Evolutionary conservation across 495 filamentous ascomycete genomes (phyloP).

Genomic region (Penicillium dipodomyicola): DNA sequence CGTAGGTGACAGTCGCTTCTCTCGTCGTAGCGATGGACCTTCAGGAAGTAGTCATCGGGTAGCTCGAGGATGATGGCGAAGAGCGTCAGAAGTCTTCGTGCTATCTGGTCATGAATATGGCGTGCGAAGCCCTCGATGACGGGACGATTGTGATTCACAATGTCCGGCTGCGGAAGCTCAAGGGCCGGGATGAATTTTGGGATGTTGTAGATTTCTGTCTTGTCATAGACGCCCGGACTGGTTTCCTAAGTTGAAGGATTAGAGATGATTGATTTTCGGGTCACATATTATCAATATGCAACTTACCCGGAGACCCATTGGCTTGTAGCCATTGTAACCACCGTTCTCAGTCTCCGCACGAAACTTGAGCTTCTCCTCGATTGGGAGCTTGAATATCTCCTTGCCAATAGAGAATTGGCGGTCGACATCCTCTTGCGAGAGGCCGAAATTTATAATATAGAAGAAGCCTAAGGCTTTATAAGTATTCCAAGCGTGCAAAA

Average conservation of each 20-base stretch:
- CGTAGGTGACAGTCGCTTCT: conserved; percentile 47
- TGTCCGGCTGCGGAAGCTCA: conserved; percentile 41
- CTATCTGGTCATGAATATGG: conserved; percentile 46
- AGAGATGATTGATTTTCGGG: conserved; percentile 5
- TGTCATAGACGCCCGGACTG: conserved; percentile 44
- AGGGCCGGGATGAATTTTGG: conserved; percentile 48
- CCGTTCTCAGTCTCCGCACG: conserved; percentile 45
- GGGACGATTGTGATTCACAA: conserved; percentile 36
- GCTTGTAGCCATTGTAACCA: conserved; percentile 41
- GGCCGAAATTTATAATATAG: conserved; percentile 49
- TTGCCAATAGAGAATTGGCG: conserved; percentile 52
- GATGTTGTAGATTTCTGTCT: conserved; percentile 56
- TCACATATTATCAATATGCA: neutral
- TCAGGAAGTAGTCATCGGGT: conserved; percentile 49
- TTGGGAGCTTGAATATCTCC: conserved; percentile 47
- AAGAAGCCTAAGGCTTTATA: conserved; percentile 37
- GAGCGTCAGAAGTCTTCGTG: conserved; percentile 44
- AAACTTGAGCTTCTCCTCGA: conserved; percentile 51
- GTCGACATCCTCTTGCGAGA: conserved; percentile 50
- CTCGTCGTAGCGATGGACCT: conserved; percentile 51
- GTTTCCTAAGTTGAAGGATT: conserved; percentile 14
- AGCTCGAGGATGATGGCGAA: conserved; percentile 52
- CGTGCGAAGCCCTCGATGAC: conserved; percentile 50
- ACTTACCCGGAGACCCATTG: conserved; percentile 19
- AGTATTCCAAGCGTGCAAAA: neutral